Conservation (phyloP, 2,329 filamentous ascomycete genomes). For the Akanthomyces dipterigenus region DNA sequence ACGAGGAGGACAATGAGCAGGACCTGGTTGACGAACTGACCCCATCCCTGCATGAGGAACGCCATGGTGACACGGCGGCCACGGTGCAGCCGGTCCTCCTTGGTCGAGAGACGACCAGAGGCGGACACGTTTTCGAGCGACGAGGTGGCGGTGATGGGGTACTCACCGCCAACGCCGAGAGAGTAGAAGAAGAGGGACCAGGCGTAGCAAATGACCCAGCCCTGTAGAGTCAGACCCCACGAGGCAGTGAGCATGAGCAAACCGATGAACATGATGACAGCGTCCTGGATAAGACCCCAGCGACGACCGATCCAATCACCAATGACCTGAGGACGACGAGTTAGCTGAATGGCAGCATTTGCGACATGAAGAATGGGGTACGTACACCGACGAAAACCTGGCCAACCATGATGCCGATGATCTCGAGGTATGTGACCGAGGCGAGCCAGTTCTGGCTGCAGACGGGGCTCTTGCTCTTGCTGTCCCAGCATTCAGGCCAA, state of each 20-base stretch:
- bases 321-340: constrained; percentile 35
- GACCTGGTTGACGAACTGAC: constrained; percentile 90
- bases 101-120: constrained; percentile 81
- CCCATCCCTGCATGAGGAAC: constrained; percentile 98
- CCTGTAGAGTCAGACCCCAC: constrained; percentile 81
- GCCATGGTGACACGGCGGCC: constrained; percentile 92
- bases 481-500: constrained; percentile 72
- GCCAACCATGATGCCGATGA: constrained; percentile 89
- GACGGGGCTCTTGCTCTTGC: constrained; percentile 36
- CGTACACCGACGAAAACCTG: constrained; percentile 76
- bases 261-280: constrained; percentile 86
- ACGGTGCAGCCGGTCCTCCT: constrained; percentile 88
- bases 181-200: constrained; percentile 81
- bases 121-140: constrained; percentile 88
- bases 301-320: constrained; percentile 78
- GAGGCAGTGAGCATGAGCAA: constrained; percentile 84
- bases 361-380: constrained; percentile 19
- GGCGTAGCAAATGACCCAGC: constrained; percentile 96
- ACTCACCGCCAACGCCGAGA: constrained; percentile 72
- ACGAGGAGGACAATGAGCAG: constrained; percentile 79
- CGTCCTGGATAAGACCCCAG: constrained; percentile 94
- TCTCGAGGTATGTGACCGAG: constrained; percentile 84
- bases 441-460: constrained; percentile 78
- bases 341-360: constrained; percentile 13
- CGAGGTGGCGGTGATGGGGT: constrained; percentile 92